Evolutionary conservation across 495 filamentous ascomycete species (phyloP), one percentile per base, ranked within the genome.

Genomic region (Lasiosphaeria ovina): DNA sequence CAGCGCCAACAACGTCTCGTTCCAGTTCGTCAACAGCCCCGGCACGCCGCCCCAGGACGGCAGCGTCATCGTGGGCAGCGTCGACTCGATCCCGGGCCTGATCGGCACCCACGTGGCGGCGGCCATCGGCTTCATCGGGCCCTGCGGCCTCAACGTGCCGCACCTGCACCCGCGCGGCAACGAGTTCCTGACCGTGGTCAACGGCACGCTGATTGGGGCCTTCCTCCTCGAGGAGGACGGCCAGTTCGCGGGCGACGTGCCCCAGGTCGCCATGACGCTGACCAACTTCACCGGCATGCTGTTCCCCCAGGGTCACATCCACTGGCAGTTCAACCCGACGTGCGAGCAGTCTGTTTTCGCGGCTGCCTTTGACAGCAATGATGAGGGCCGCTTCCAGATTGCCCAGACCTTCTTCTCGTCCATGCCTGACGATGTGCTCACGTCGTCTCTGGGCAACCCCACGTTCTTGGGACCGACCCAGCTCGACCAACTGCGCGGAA

Each of bases 301-400:
- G 16, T 64, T 60, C 57, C 62, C 62, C 12, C 33, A 51, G 17
- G 62, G 62, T 11, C 65, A 68, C 8, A 72, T 83, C 48, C 82
- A 85, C 64, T 76, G 73, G 55, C 76, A 85, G 66, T 77, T 77
- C 66, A 85, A 85, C 71, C 72, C 74, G 2, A 73, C 66, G 6
- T 85, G 82, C 69, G 74, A 77, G 14, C 59, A 72, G 53, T 77
- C 77, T 3, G 64, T 73, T 0, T 83, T 83, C 65, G 72, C 83
- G 32, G 79, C 80, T 7, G 73, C 71, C 3, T 76, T 85, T 42
- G 72, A 72, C 42, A 72, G 55, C 66, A 77, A 83, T 34, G 82
- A 85, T 64, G 72, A 75, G 12, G 81, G 82, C 31, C 69, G 74
- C 24, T 73, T 66, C 63, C 72, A 75, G 53, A 69, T 76, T 12